Evolutionary conservation across 192 early-diverging fungal species (phyloP), one percentile per base, ranked within the genome.

Genomic region (Dissophora ornata): DNA sequence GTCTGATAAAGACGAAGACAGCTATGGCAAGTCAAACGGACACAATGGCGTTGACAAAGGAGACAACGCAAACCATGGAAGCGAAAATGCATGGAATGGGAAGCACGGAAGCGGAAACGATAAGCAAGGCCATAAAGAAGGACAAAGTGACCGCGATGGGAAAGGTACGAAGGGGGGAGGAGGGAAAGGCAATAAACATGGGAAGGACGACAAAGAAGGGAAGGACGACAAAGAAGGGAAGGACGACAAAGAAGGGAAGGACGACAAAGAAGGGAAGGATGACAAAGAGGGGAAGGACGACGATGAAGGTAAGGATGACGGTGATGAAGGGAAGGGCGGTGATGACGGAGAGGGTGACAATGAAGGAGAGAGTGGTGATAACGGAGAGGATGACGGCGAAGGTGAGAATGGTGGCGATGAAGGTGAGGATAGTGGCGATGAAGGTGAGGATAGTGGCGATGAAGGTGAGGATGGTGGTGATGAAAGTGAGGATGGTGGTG

Each of bases 61-160:
- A 1, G 32, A 32, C 15, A 30, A 47, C 6, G 18, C 29, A 8
- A 7, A 34, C 29, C 32, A 64, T 18, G 29, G 29, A 4, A 21
- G 32, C 45, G 36, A 47, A 36, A n/a, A n/a, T n/a, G n/a, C n/a
- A n/a, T n/a, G 49, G 21, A 49, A 50, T 25, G 52, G 53, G 11
- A 29, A 47, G 21, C 2, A 13, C 18, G 54, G n/a, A n/a, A n/a
- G n/a, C n/a, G n/a, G n/a, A n/a, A n/a, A n/a, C n/a, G n/a, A n/a
- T n/a, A n/a, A n/a, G n/a, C n/a, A n/a, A n/a, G n/a, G n/a, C n/a
- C n/a, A n/a, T n/a, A n/a, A n/a, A n/a, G n/a, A n/a, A n/a, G n/a
- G n/a, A n/a, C n/a, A n/a, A n/a, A n/a, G n/a, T n/a, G n/a, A n/a
- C n/a, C n/a, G n/a, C n/a, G n/a, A n/a, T n/a, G n/a, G n/a, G n/a